A percentile compares a stretch with the other conserved stretches of the same genome.
phyloP scores from a whole-genome alignment of 805 yeast genomes.

The Starmerella vitae region DNA sequence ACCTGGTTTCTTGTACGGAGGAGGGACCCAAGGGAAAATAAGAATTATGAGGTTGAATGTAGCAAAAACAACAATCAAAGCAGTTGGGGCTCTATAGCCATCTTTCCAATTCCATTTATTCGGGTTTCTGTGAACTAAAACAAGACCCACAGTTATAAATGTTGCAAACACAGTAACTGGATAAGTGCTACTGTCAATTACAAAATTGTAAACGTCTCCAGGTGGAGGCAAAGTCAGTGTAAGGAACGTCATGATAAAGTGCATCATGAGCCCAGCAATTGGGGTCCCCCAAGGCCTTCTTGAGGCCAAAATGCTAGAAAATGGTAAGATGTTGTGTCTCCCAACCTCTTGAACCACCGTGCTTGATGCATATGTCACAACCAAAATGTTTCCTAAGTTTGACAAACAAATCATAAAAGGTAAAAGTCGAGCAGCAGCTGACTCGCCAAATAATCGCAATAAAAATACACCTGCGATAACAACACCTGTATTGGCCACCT shows the following conservation, averaged over 20 bases:
- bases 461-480: constrained; percentile 52
- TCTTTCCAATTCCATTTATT: constrained; percentile 30
- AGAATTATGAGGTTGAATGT: constrained; percentile 39
- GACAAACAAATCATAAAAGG: constrained; percentile 49
- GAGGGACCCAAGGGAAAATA: constrained; percentile 44
- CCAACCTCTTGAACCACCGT: constrained; percentile 48
- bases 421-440: constrained; percentile 36
- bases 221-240: constrained; percentile 48
- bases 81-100: constrained; percentile 11
- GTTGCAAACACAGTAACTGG: constrained; percentile 51
- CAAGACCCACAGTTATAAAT: constrained; percentile 39
- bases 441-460: constrained; percentile 43
- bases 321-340: constrained; percentile 38
- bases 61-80: constrained; percentile 30
- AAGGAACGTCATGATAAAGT: constrained; percentile 43
- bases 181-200: constrained; percentile 48
- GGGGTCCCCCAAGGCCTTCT: constrained; percentile 30
- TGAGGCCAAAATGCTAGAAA: constrained; percentile 34
- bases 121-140: constrained; percentile 37
- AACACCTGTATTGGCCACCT: constrained; percentile 40
- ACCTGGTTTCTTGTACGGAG: constrained; percentile 29
- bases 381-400: constrained; percentile 51
- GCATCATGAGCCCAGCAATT: constrained; percentile 36
- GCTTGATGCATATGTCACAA: constrained; percentile 49
- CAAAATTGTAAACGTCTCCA: constrained; percentile 49